These are phyloP conservation scores for Geosmithia morbida DNA, from an alignment of 2,329 filamentous ascomycete species.

Conservation along the genomic window DNA sequence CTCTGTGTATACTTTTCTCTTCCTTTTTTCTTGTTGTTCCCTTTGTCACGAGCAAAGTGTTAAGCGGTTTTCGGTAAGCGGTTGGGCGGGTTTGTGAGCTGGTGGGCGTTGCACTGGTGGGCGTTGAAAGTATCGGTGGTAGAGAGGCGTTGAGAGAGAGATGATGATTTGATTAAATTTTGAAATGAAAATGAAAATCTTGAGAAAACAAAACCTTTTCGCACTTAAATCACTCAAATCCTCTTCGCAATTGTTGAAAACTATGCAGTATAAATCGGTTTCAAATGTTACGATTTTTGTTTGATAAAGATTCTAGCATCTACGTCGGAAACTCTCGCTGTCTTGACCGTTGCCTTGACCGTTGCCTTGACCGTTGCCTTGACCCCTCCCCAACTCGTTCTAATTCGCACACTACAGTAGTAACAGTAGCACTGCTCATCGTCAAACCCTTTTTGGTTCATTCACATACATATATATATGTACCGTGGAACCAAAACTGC, in stretches of 20 bases:
- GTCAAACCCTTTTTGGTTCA: not conserved
- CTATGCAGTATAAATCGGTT: too few species aligned
- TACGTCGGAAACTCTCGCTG: not conserved
- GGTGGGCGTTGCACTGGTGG: not conserved
- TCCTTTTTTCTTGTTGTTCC: not conserved
- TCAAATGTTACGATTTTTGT: not conserved
- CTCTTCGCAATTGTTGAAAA: too few species aligned
- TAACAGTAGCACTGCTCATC: not conserved
- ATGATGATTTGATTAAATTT: not conserved
- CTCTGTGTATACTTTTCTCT: not conserved
- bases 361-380: too few species aligned
- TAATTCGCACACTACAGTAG: not conserved
- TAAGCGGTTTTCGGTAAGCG: not conserved
- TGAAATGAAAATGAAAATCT: too few species aligned
- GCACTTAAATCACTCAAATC: too few species aligned
- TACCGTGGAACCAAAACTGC: not conserved
- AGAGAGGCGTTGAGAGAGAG: not conserved
- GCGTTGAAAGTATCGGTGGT: not conserved
- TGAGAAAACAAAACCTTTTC: too few species aligned
- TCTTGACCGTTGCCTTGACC: too few species aligned
- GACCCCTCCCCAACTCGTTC: not conserved
- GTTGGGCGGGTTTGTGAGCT: not conserved
- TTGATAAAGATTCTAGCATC: not conserved
- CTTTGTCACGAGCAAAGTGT: conserved; percentile 4
- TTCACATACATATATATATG: not conserved